phyloP scores from a whole-genome alignment of 352 stramenopile genomes.

The Globisporangium parvum region DNA sequence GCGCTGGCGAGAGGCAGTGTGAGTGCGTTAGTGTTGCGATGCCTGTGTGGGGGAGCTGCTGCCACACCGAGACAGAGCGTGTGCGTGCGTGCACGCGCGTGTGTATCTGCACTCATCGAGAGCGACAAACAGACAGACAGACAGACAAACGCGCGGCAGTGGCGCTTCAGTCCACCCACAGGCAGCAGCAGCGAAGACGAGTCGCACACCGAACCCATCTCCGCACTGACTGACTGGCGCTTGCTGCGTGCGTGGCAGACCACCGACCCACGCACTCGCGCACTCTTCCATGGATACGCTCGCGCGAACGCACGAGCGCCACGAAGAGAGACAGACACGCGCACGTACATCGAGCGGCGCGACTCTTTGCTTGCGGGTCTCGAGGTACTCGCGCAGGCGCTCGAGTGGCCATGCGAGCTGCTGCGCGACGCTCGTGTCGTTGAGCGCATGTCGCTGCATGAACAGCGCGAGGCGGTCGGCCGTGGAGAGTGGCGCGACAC shows the following conservation, averaged over 20 bases:
- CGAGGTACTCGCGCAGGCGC: slow-evolving; percentile 45
- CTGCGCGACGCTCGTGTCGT: slow-evolving; percentile 32
- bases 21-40: not conserved
- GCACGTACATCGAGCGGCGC: slow-evolving; percentile 13
- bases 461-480: slow-evolving; percentile 56
- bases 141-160: not conserved
- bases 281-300: not conserved
- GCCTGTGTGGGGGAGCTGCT: not conserved
- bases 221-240: not conserved
- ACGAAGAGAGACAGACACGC: too few relatives aligned
- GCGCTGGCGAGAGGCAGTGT: slow-evolving; percentile 18
- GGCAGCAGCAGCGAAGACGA: not conserved
- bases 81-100: too few relatives aligned
- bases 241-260: not conserved
- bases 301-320: too few relatives aligned
- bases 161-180: not conserved
- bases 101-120: too few relatives aligned
- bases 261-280: slow-evolving; percentile 6
- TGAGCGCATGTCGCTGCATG: slow-evolving; percentile 49
- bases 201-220: not conserved
- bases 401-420: slow-evolving; percentile 52
- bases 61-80: not conserved
- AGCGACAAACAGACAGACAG: too few relatives aligned
- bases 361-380: slow-evolving; percentile 35
- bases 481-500: slow-evolving; percentile 19